phyloP scores from a whole-genome alignment of 768 basidiomycete species.

The Trametes sanguinea region DNA sequence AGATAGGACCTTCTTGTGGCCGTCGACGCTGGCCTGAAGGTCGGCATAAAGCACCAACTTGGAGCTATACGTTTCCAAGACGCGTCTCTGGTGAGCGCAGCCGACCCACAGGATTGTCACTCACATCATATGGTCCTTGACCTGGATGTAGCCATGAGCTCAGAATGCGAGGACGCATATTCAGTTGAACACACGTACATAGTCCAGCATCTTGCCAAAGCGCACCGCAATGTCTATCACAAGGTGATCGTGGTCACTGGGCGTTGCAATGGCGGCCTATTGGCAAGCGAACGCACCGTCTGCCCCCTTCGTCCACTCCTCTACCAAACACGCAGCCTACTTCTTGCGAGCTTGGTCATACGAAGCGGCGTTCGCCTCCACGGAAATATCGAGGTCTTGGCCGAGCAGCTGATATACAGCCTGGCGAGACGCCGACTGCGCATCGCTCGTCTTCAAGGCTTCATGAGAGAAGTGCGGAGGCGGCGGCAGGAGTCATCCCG shows the following conservation, averaged over 20 bases:
- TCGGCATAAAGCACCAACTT: slow-evolving; percentile 51
- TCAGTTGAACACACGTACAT: slow-evolving; percentile 39
- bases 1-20: slow-evolving; percentile 42
- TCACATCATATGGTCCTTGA: slow-evolving; percentile 53
- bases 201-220: slow-evolving; percentile 50
- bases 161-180: not conserved
- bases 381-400: slow-evolving; percentile 44
- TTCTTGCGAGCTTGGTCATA: slow-evolving; percentile 47
- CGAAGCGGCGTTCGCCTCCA: slow-evolving; percentile 42
- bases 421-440: slow-evolving; percentile 1
- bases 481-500: not conserved
- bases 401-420: slow-evolving; percentile 45
- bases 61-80: slow-evolving; percentile 25
- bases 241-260: not conserved
- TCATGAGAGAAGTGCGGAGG: not conserved
- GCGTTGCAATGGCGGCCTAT: not conserved
- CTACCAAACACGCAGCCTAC: slow-evolving; percentile 52
- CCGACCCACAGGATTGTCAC: slow-evolving; percentile 12
- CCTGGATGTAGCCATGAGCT: slow-evolving; percentile 22
- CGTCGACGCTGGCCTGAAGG: slow-evolving; percentile 44
- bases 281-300: slow-evolving; percentile 39
- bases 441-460: not conserved
- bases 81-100: not conserved
- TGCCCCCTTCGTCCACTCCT: slow-evolving; percentile 58
- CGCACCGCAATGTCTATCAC: slow-evolving; percentile 44